Conservation (phyloP, 257 asterid genomes). For the Fraxinus quadrangulata region DNA sequence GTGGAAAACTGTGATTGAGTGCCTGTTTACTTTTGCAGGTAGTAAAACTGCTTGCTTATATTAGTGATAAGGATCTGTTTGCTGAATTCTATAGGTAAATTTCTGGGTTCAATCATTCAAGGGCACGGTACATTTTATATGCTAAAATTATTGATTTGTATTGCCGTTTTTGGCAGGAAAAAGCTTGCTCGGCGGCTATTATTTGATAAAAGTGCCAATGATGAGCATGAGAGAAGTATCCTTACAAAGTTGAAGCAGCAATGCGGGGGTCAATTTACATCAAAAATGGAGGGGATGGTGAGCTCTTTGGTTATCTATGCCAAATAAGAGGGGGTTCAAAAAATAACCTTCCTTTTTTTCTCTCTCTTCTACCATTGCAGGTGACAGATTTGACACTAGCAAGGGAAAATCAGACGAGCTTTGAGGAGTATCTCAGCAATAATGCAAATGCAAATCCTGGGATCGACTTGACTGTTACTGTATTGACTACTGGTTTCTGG, state of each 20-base stretch:
- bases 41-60: constrained; percentile 92
- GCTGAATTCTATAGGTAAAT: constrained; percentile 94
- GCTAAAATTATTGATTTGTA: constrained; percentile 1
- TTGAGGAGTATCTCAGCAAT: constrained; percentile 80
- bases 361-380: constrained; percentile 41
- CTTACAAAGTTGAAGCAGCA: constrained; percentile 97
- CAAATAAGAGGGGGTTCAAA: background rate
- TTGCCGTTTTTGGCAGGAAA: constrained; percentile 55
- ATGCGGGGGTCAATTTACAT: constrained; percentile 98
- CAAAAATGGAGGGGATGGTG: constrained; percentile 99
- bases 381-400: constrained; percentile 97
- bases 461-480: constrained; percentile 93
- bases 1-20: constrained; percentile 28
- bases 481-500: constrained; percentile 98
- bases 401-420: constrained; percentile 84
- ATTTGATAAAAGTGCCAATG: constrained; percentile 98
- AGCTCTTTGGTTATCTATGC: constrained; percentile 26
- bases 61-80: constrained; percentile 94
- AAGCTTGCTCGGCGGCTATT: constrained; percentile 92
- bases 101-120: constrained; percentile 17
- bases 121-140: background rate
- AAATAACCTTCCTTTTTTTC: background rate
- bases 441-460: constrained; percentile 81
- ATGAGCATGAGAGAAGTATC: constrained; percentile 97
- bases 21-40: constrained; percentile 51